Base-by-base conservation (phyloP, 1,284 basidiomycete genomes). In the Coniferiporia sulphurascens region DNA sequence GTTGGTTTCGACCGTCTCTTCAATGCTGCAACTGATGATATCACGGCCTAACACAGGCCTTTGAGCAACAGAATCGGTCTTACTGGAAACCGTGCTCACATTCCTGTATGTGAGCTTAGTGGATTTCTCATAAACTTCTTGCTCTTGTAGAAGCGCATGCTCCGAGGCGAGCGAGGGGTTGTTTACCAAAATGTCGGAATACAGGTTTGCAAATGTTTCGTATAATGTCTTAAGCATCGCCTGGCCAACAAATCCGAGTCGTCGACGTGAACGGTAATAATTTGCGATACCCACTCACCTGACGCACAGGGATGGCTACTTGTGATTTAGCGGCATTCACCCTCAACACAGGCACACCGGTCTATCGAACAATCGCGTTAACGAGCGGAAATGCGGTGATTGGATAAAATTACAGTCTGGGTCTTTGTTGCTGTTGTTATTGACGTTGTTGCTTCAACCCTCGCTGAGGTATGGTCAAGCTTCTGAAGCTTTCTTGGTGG, bases 81-180 rank as follows among this genome's bases (percentile, higher is more conserved):
- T 41, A 10, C 3, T 41, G 38, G 15, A 44, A 49, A 50, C 27
- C 46, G 52, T 49, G n/a, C 61, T 80, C 70, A 89, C 87, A 74
- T 89, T 87, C 51, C 89, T 85, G 72, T 94, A 94, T 0, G 90
- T 91, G 44, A 82, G 67, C 70, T 90, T 91, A 56, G 76, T 86
- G 0, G 88, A 82, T 61, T 81, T 83, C 22, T 76, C 76, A 70
- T 91, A 91, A 1, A 92, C 78, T 60, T 91, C 86, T 41, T 84
- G 80, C 67, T 94, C 91, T 67, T 93, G 90, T 54, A 76, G 80
- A 9, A 91, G 77, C 1, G 91, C 84, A 72, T 93, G 88, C 54
- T 90, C 84, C 0, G 83, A 74, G 1, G 89, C 86, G 15, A 91
- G 69, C 22, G 76, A 74, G 0, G 86, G 83, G 60, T 84, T 76